Evolutionary conservation across 495 filamentous ascomycete genomes (phyloP).

Genomic region (Apiosordaria backusii): DNA sequence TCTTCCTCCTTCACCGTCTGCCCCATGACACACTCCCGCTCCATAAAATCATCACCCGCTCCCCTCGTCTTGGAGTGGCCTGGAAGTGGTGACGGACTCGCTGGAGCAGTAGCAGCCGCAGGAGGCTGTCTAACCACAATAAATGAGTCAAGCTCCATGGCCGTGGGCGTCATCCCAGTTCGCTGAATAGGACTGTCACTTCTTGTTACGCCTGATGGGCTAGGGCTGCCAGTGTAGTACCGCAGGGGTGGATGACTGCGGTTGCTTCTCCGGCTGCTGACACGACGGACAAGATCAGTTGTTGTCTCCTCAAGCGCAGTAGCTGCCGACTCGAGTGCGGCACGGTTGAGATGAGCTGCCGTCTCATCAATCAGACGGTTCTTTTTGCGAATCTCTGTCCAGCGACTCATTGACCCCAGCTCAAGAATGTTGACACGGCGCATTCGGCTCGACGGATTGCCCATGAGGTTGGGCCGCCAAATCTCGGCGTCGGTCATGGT

Average conservation of each 20-base stretch:
- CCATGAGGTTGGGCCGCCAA: constrained; percentile 64
- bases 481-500: constrained; percentile 51
- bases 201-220: constrained; percentile 20
- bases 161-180: neutral
- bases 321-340: constrained; percentile 36
- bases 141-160: constrained; percentile 5
- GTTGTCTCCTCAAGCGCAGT: constrained; percentile 33
- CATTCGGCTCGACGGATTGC: constrained; percentile 62
- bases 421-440: constrained; percentile 65
- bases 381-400: constrained; percentile 67
- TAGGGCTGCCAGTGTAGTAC: constrained; percentile 23
- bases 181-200: constrained; percentile 12
- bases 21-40: constrained; percentile 33
- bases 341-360: constrained; percentile 39
- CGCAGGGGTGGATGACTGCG: constrained; percentile 19
- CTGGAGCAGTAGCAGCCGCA: neutral
- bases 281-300: constrained; percentile 34
- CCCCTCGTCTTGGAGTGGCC: constrained; percentile 16
- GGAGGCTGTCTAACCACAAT: neutral
- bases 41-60: constrained; percentile 23
- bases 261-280: constrained; percentile 35
- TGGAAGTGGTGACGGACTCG: neutral
- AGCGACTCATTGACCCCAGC: constrained; percentile 58
- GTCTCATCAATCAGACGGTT: constrained; percentile 55
- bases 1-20: constrained; percentile 30